phyloP scores from a whole-genome alignment of 2,329 filamentous ascomycete genomes.

The Neobulgaria alba region DNA sequence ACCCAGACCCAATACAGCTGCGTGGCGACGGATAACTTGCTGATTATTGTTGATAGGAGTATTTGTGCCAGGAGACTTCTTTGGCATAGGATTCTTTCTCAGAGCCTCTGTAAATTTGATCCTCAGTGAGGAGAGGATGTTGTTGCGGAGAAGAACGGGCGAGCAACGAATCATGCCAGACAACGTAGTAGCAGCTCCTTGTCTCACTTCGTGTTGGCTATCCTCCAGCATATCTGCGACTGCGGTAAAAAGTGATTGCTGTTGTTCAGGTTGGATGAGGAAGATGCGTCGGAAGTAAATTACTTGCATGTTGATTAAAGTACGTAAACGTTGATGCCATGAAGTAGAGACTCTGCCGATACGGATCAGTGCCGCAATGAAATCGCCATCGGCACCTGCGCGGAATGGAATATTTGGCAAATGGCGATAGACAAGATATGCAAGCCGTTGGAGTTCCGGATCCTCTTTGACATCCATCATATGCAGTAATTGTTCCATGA shows the following conservation, averaged over 20 bases:
- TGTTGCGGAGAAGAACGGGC: constrained; percentile 67
- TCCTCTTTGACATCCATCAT: constrained; percentile 99
- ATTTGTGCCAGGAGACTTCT: constrained; percentile 57
- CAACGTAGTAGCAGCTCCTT: constrained; percentile 83
- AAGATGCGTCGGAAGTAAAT: constrained; percentile 97
- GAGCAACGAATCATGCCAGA: constrained; percentile 98
- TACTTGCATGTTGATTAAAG: constrained; percentile 97
- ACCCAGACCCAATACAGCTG: constrained; percentile 84
- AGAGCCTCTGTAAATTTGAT: constrained; percentile 71
- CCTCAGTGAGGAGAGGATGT: constrained; percentile 68
- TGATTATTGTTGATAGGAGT: constrained; percentile 64
- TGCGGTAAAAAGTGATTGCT: constrained; percentile 75
- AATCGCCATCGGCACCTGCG: constrained; percentile 72
- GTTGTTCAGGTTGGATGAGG: constrained; percentile 65
- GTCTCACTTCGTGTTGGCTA: constrained; percentile 83
- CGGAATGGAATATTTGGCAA: constrained; percentile 92
- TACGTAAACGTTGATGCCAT: constrained; percentile 92
- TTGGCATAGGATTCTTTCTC: constrained; percentile 79
- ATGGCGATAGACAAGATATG: constrained; percentile 95
- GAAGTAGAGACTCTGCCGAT: constrained; percentile 77
- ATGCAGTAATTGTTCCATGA: constrained; percentile 88
- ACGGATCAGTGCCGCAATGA: constrained; percentile 77
- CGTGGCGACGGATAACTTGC: constrained; percentile 75
- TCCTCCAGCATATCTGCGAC: constrained; percentile 96
- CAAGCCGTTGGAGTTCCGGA: constrained; percentile 84